Percentiles rank a stretch among this genome's conserved stretches.
phyloP scores from a whole-genome alignment of 495 filamentous ascomycete species.

The Lasiosphaeria hispida region DNA sequence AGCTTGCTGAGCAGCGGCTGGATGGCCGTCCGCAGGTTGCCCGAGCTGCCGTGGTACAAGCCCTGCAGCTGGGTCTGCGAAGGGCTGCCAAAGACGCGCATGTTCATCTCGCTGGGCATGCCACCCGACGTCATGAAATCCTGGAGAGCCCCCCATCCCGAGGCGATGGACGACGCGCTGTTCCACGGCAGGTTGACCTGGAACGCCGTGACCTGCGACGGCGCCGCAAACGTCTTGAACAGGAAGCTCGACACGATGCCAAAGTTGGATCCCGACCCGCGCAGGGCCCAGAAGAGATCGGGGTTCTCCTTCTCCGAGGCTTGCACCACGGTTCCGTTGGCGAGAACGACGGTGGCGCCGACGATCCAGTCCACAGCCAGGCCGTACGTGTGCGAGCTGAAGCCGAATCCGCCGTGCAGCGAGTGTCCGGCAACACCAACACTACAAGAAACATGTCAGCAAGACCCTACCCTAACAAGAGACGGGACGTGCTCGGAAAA shows the following conservation, averaged over 20 bases:
- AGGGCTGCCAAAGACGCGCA: conserved; percentile 42
- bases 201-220: conserved; percentile 39
- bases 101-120: conserved; percentile 46
- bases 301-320: conserved; percentile 40
- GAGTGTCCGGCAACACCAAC: conserved; percentile 45
- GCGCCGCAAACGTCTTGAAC: conserved; percentile 46
- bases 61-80: conserved; percentile 43
- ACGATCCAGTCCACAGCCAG: conserved; percentile 45
- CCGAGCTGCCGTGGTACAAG: conserved; percentile 38
- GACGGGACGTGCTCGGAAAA: too few relatives aligned
- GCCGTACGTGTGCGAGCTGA: conserved; percentile 46
- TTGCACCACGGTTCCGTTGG: conserved; percentile 40
- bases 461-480: not conserved
- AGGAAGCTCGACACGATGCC: conserved; percentile 41
- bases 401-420: conserved; percentile 46
- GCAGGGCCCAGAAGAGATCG: conserved; percentile 46
- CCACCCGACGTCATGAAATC: conserved; percentile 33
- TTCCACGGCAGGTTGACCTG: conserved; percentile 38
- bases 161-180: conserved; percentile 31
- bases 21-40: conserved; percentile 33
- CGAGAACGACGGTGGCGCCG: conserved; percentile 41
- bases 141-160: conserved; percentile 31
- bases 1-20: conserved; percentile 37
- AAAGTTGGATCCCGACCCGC: conserved; percentile 43
- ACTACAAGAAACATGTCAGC: conserved; percentile 17